Evolutionary conservation across 1,139 yeast species (phyloP), one percentile per base, ranked within the genome.

Genomic region (Diutina siamensis): DNA sequence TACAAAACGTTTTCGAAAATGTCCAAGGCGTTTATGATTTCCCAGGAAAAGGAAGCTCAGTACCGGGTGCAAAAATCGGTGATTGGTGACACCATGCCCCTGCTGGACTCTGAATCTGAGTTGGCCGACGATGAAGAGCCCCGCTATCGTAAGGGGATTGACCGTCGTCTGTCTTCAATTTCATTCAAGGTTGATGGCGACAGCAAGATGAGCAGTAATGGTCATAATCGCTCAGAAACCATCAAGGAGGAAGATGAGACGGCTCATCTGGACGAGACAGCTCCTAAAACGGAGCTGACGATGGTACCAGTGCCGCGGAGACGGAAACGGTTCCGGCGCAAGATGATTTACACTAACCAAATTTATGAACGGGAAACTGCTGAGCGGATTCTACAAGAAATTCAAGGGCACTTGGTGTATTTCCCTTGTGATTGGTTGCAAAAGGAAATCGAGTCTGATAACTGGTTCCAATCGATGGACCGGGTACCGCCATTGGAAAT

Each of bases 391-490:
- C 67, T 92, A 52, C 70, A 70, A 46, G 82, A 86, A 48, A 70
- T 92, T n/a, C 83, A 82, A 49, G 99, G 99, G 3, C 84, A 92
- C 58, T 65, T 94, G 55, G 97, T 94, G 3, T 59, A 82, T 25
- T 92, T 89, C 69, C 97, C 98, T 0, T 72, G 86, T 0, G 89
- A 87, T 50, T 94, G 98, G 98, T 71, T 94, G 45, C 69, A 77
- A 56, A 76, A 80, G 50, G 98, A 92, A 61, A 76, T 88, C 45
- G 95, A 88, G 47, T 78, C 84, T 4, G 92, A 86, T 21, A 92
- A 94, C 57, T 92, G 97, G 97, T 88, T 88, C 61, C 89, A 87
- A 67, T 86, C 83, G 54, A 82, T 94, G 46, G 99, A 92, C 59
- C 78, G 95, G 58, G 69, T 92, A 44, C 97, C 97, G 9, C 99